Evolutionary conservation across 148 eudicot genomes (phyloP).

Genomic region (Polygonum maritimum): DNA sequence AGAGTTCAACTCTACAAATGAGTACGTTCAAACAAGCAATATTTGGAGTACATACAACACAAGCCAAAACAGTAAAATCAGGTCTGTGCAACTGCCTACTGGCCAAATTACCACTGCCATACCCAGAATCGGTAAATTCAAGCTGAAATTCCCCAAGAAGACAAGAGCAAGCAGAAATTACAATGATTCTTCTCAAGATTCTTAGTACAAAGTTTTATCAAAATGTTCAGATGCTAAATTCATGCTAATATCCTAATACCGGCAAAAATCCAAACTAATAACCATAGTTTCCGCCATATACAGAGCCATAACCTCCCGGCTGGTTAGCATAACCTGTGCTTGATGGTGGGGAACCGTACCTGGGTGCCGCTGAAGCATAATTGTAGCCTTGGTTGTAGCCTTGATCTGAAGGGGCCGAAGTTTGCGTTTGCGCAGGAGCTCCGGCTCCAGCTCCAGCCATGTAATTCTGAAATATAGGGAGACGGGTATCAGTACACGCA

Average conservation of each 20-base stretch:
- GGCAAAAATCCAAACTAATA: constrained; percentile 21
- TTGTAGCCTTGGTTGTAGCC: constrained; percentile 46
- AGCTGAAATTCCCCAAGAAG: not conserved
- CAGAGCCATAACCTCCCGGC: constrained; percentile 56
- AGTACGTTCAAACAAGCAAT: not conserved
- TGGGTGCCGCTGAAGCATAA: constrained; percentile 31
- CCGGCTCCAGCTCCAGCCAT: constrained; percentile 73
- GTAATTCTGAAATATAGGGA: constrained; percentile 46
- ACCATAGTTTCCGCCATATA: constrained; percentile 52
- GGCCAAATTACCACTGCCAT: not conserved
- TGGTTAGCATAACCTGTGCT: constrained; percentile 47
- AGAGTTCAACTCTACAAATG: not conserved
- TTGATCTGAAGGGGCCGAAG: constrained; percentile 44
- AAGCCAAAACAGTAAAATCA: not conserved
- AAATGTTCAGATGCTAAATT: not conserved
- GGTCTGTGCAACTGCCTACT: not conserved
- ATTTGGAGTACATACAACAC: not conserved
- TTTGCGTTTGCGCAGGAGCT: constrained; percentile 33
- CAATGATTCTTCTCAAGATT: not conserved
- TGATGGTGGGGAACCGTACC: constrained; percentile 41
- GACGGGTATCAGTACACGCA: not conserved
- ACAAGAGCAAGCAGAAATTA: not conserved
- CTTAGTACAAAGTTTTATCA: not conserved
- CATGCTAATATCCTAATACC: not conserved
- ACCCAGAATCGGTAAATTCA: not conserved